Percentiles rank a stretch among this genome's conserved stretches.
These are phyloP conservation scores for Quaeritorhiza haematococci DNA, from an alignment of 371 early-diverging fungal genomes.

Conservation along the genomic window DNA sequence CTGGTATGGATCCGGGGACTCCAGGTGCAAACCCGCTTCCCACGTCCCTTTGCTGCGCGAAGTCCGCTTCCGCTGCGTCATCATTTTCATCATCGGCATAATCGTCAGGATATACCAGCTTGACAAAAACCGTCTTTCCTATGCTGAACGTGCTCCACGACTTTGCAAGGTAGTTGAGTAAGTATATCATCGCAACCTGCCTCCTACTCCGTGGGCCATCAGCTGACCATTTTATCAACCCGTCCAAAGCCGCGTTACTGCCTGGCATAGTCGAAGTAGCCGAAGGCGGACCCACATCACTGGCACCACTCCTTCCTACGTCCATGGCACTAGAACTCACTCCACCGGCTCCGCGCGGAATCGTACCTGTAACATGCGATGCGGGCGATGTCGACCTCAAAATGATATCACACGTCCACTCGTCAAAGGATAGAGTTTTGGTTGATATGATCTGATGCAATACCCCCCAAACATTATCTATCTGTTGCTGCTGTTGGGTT, in stretches of 20 bases:
- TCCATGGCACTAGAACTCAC: background rate
- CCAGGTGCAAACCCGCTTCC: slow-evolving; percentile 8
- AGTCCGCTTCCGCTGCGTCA: background rate
- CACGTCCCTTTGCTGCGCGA: background rate
- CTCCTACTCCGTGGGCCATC: slow-evolving; percentile 4
- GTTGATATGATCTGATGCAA: slow-evolving; percentile 23
- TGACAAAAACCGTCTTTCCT: slow-evolving; percentile 21
- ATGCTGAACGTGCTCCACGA: slow-evolving; percentile 30
- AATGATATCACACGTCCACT: slow-evolving; percentile 24
- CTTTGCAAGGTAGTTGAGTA: slow-evolving; percentile 18
- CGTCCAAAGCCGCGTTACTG: slow-evolving; percentile 7
- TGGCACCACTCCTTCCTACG: background rate
- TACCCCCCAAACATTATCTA: slow-evolving; percentile 30
- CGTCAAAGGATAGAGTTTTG: slow-evolving; percentile 20
- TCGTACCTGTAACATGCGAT: slow-evolving; percentile 6
- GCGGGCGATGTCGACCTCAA: slow-evolving; percentile 25
- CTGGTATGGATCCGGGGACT: no score
- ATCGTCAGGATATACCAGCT: slow-evolving; percentile 12
- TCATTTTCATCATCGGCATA: slow-evolving; percentile 6
- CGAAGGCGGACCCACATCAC: no score
- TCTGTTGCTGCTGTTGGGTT: background rate
- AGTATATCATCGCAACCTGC: slow-evolving; percentile 28
- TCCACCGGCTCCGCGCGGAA: background rate
- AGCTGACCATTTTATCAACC: background rate
- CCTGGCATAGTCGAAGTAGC: no score